Evolutionary conservation across 2,329 filamentous ascomycete genomes (phyloP).

Genomic region (Emergomyces pasteurianus): DNA sequence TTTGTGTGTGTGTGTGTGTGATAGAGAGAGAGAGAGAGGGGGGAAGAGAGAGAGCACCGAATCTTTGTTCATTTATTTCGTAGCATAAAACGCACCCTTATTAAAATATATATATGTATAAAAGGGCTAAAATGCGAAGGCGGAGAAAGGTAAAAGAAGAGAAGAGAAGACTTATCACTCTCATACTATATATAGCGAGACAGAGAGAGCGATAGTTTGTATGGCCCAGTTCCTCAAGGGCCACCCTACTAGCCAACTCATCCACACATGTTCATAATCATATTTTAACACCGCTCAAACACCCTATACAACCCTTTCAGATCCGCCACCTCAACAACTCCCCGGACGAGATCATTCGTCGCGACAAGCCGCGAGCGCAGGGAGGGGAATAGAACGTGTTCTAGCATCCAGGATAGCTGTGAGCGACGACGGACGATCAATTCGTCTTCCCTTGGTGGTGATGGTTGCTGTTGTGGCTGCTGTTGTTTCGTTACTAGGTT

Average conservation of each 20-base stretch:
- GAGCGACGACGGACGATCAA: slow-evolving; percentile 40
- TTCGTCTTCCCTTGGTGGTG: slow-evolving; percentile 34
- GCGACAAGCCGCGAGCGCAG: slow-evolving; percentile 74
- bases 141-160: background rate
- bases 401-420: slow-evolving; percentile 63
- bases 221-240: too few species aligned
- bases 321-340: slow-evolving; percentile 77
- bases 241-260: background rate
- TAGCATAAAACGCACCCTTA: too few species aligned
- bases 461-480: background rate
- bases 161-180: background rate
- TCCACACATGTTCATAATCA: background rate
- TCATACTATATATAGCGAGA: background rate
- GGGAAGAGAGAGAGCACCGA: too few species aligned
- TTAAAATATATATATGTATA: too few species aligned
- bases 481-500: background rate
- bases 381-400: slow-evolving; percentile 81
- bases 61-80: too few species aligned
- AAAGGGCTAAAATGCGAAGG: background rate
- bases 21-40: too few species aligned
- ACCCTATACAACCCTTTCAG: slow-evolving; percentile 86
- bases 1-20: too few species aligned
- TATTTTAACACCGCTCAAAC: slow-evolving; percentile 73
- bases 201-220: too few species aligned
- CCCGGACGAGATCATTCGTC: slow-evolving; percentile 63